Conservation (phyloP, 75 land plant species). For the Cunninghamia lanceolata region DNA sequence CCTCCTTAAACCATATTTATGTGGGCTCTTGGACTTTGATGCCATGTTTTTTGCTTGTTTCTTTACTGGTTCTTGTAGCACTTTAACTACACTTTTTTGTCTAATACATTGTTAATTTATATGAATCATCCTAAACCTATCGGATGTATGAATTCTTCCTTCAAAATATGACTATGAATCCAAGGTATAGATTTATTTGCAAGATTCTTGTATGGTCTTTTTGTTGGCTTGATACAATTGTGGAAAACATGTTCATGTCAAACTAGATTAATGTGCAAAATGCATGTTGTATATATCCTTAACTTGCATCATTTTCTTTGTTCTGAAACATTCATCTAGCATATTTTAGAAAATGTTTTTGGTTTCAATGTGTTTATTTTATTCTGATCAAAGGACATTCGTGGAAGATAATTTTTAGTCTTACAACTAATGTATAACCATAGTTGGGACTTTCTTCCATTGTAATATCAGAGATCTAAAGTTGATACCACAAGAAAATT, state of each 20-base stretch:
- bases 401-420: not conserved
- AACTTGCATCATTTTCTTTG: not conserved
- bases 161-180: too few relatives aligned
- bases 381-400: not conserved
- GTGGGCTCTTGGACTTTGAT: too few relatives aligned
- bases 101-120: too few relatives aligned
- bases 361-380: not conserved
- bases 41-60: too few relatives aligned
- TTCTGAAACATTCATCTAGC: slow-evolving; percentile 1
- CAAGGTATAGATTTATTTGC: too few relatives aligned
- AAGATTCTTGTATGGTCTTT: too few relatives aligned
- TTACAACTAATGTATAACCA: not conserved
- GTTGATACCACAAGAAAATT: slow-evolving; percentile 47
- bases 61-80: too few relatives aligned
- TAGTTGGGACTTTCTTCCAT: not conserved
- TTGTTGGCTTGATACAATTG: not conserved
- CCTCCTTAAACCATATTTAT: too few relatives aligned
- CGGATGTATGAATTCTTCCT: too few relatives aligned
- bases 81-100: too few relatives aligned
- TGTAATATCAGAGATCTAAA: slow-evolving; percentile 62
- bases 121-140: too few relatives aligned
- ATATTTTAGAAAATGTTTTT: not conserved
- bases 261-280: not conserved
- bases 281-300: not conserved
- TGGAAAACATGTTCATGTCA: not conserved